These are phyloP conservation scores for Suillus decipiens DNA, from an alignment of 768 basidiomycete species.

Conservation along the genomic window DNA sequence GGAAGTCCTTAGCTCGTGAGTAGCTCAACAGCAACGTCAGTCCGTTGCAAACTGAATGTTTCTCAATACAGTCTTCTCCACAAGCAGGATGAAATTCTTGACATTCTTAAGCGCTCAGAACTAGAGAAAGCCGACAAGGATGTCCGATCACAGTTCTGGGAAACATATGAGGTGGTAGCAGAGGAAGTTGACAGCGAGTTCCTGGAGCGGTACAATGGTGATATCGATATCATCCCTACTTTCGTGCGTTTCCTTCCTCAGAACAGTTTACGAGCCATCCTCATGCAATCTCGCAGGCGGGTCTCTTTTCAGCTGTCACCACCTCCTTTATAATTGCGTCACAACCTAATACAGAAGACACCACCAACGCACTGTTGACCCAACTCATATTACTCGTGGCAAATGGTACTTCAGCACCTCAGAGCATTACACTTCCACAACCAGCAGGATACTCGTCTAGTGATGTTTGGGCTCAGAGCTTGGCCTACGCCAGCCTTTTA, in stretches of 20 bases:
- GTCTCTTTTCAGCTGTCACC: constrained; percentile 21
- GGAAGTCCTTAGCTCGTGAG: constrained; percentile 2
- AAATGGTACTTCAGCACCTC: constrained; percentile 15
- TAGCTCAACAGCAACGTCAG: not conserved
- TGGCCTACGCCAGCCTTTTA: constrained; percentile 19
- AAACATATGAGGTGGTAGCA: constrained; percentile 6
- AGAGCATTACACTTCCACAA: constrained; percentile 2
- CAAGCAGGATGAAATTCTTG: constrained; percentile 1
- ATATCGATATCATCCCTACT: constrained; percentile 15
- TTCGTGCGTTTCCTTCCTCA: constrained; percentile 7
- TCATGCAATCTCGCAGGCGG: constrained; percentile 14
- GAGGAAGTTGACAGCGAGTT: constrained; percentile 11
- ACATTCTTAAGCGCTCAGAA: constrained; percentile 2
- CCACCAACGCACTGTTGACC: constrained; percentile 16
- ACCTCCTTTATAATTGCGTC: constrained; percentile 19
- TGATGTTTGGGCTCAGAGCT: constrained; percentile 16
- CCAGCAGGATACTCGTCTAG: constrained; percentile 14
- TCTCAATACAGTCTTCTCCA: not conserved
- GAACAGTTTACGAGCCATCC: not conserved
- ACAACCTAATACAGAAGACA: constrained; percentile 13
- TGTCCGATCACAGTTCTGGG: constrained; percentile 13
- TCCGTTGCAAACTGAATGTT: not conserved
- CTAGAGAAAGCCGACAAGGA: constrained; percentile 8
- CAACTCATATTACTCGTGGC: constrained; percentile 13
- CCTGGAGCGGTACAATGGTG: constrained; percentile 15